Base-by-base conservation (phyloP, 805 yeast genomes). In the Groenewaldozyma tartarivorans region DNA sequence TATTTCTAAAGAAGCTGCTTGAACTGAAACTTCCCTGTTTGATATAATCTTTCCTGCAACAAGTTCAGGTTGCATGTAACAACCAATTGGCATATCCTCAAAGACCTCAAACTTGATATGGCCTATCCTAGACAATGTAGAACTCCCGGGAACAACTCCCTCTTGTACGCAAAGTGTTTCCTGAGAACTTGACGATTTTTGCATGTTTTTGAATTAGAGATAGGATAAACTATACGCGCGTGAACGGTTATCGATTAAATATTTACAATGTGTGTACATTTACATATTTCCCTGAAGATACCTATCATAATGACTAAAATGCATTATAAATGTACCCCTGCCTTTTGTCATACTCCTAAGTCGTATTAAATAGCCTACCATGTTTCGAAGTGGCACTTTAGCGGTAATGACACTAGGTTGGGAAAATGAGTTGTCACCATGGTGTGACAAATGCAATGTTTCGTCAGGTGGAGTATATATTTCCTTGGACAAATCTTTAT, bases 281-380 rank as follows among this genome's bases (percentile, higher is more conserved):
- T n/a, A n/a, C n/a, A n/a, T n/a, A n/a, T n/a, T n/a, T n/a, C n/a
- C 79, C 82, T 6, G 63, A 60, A 2, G 76, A 63, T 1, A 81
- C 81, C 39, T 77, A 48, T 77, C 75, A 81, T 86, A 86, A 2
- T 86, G 83, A 31, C 67, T 59, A 48, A 79, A 82, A 11, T 74
- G 70, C 95, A 90, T 84, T 45, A 77, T 76, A 58, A 83, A 87
- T 2, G 77, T 72, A 2, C 88, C 95, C 33, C 95, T 69, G 1
- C 98, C 98, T 54, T 86, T 87, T 0, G 96, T 88, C 50, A 87
- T 64, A 29, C 92, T 79, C 51, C 97, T 64, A 35, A 92, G 64
- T 46, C 74, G 75, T 7, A 79, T 75, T 44, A 86, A 68, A 57
- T 92, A 92, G 0, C 96, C 95, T 36, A 87, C 74, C 95, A 92